Evolutionary conservation across 768 basidiomycete genomes (phyloP).

Genomic region (Dendrothele bispora): DNA sequence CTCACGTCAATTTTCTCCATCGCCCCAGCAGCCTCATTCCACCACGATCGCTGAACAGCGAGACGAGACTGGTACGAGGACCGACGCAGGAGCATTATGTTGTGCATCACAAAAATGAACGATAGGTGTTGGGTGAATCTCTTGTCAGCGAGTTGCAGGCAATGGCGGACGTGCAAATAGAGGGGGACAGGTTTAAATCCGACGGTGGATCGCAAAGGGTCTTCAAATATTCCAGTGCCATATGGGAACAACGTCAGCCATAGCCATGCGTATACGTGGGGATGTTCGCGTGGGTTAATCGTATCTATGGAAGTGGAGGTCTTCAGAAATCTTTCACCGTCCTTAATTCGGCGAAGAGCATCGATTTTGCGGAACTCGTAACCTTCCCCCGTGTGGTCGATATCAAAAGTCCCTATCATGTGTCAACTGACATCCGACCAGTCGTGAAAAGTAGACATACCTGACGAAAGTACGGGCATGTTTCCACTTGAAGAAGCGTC

Average conservation of each 20-base stretch:
- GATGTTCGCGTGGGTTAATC: slow-evolving; percentile 7
- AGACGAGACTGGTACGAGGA: slow-evolving; percentile 11
- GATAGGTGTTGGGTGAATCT: slow-evolving; percentile 12
- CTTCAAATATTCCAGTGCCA: too few relatives aligned
- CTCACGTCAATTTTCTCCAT: slow-evolving; percentile 1
- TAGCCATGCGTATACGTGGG: slow-evolving; percentile 12
- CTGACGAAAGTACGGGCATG: neutral
- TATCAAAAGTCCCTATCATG: slow-evolving; percentile 1
- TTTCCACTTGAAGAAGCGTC: slow-evolving; percentile 1
- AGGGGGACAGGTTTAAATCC: neutral
- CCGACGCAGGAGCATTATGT: slow-evolving; percentile 9
- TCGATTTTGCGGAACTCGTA: slow-evolving; percentile 6
- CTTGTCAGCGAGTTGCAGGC: slow-evolving; percentile 6
- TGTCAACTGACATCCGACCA: neutral
- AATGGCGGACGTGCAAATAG: neutral
- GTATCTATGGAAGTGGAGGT: neutral
- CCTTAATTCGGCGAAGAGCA: too few relatives aligned
- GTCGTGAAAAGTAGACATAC: neutral
- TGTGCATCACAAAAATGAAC: slow-evolving; percentile 13
- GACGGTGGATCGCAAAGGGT: slow-evolving; percentile 1
- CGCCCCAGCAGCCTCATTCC: neutral
- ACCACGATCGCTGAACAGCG: too few relatives aligned
- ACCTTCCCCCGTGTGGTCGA: neutral
- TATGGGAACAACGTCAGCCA: too few relatives aligned
- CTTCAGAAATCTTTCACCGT: slow-evolving; percentile 6